Evolutionary conservation across 2,329 filamentous ascomycete species (phyloP).

Genomic region (Exophiala oligosperma): DNA sequence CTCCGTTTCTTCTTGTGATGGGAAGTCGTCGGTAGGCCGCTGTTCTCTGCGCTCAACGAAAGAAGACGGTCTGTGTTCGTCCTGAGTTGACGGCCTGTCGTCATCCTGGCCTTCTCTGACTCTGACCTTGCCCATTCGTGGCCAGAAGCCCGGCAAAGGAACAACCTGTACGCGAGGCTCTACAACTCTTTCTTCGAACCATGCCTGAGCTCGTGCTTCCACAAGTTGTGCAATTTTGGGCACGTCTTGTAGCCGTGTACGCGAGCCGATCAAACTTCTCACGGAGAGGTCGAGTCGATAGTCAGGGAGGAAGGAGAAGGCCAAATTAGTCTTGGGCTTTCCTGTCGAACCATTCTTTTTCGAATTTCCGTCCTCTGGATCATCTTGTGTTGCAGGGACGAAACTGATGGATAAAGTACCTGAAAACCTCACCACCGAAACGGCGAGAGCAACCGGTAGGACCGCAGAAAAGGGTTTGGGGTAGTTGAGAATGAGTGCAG

Average conservation of each 20-base stretch:
- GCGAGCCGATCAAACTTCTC: constrained; percentile 62
- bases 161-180: constrained; percentile 67
- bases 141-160: constrained; percentile 62
- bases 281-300: constrained; percentile 67
- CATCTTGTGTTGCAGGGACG: constrained; percentile 63
- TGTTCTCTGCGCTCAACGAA: constrained; percentile 16
- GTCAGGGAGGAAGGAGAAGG: constrained; percentile 78
- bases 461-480: constrained; percentile 86
- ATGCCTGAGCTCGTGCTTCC: constrained; percentile 63
- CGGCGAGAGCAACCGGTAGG: constrained; percentile 84
- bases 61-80: constrained; percentile 19
- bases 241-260: constrained; percentile 63
- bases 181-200: constrained; percentile 67
- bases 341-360: constrained; percentile 37
- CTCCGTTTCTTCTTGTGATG: constrained; percentile 29
- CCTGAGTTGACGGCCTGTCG: constrained; percentile 25
- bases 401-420: constrained; percentile 93
- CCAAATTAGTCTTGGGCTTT: constrained; percentile 78
- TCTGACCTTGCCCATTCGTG: constrained; percentile 53
- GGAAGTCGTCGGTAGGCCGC: constrained; percentile 28
- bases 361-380: constrained; percentile 25
- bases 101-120: constrained; percentile 42
- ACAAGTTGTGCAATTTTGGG: constrained; percentile 67
- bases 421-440: constrained; percentile 90
- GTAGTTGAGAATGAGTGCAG: constrained; percentile 90